Conservation (phyloP, 768 basidiomycete species). For the Tulasnella sp. region DNA sequence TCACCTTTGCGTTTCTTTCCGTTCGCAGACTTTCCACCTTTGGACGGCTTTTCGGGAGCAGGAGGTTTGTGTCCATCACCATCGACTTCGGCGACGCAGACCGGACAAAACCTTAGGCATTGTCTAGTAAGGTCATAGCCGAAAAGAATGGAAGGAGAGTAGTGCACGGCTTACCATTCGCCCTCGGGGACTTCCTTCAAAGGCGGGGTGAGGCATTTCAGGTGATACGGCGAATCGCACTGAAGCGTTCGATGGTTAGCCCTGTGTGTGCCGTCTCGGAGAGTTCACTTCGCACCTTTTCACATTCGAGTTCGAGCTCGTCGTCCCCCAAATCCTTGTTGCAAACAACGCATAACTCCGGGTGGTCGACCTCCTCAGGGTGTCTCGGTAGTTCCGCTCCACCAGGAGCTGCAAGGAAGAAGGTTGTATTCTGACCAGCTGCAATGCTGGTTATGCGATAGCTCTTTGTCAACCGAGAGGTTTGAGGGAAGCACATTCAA, state of each 20-base stretch:
- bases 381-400: constrained; percentile 79
- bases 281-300: constrained; percentile 60
- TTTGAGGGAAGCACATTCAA: neutral
- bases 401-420: constrained; percentile 77
- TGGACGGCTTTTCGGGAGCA: constrained; percentile 8
- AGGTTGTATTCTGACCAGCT: constrained; percentile 82
- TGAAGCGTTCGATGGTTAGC: constrained; percentile 42
- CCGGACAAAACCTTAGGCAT: constrained; percentile 62
- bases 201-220: constrained; percentile 79
- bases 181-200: constrained; percentile 78
- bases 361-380: constrained; percentile 70
- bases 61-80: constrained; percentile 22
- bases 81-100: constrained; percentile 52
- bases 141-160: neutral
- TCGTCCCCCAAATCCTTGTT: constrained; percentile 70
- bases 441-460: constrained; percentile 60
- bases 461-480: neutral
- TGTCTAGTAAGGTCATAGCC: neutral
- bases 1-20: constrained; percentile 24
- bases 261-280: neutral
- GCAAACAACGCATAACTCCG: constrained; percentile 73
- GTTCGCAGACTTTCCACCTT: neutral
- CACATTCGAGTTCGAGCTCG: constrained; percentile 77
- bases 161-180: constrained; percentile 59
- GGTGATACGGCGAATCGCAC: constrained; percentile 91